These are phyloP conservation scores for Rhizopogon vinicolor DNA, from an alignment of 768 basidiomycete species.

Conservation along the genomic window DNA sequence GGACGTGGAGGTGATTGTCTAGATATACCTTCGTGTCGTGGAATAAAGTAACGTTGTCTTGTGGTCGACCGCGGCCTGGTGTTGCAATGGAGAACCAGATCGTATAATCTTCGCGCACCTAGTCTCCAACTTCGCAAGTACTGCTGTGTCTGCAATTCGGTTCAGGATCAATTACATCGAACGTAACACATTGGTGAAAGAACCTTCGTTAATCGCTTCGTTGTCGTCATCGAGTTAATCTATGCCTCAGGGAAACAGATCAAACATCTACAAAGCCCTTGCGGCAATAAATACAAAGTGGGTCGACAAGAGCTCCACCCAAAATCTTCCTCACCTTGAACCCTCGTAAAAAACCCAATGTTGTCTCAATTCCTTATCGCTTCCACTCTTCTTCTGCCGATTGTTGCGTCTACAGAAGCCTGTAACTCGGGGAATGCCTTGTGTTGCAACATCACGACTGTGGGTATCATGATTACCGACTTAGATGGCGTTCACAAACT, in stretches of 20 bases:
- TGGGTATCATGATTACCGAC: background rate
- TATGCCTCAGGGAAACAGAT: background rate
- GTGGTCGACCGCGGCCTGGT: too few species aligned
- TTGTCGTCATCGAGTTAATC: background rate
- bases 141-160: background rate
- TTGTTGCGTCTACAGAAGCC: background rate
- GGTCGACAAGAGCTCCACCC: background rate
- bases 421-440: background rate
- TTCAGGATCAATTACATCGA: background rate
- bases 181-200: too few species aligned
- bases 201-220: background rate
- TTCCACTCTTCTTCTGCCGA: background rate
- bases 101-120: too few species aligned
- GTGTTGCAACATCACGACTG: background rate
- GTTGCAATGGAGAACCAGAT: too few species aligned
- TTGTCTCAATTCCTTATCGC: background rate
- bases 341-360: background rate
- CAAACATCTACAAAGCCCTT: background rate
- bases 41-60: too few species aligned
- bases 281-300: background rate
- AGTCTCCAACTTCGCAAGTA: too few species aligned
- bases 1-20: too few species aligned
- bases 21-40: too few species aligned
- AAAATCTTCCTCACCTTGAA: background rate
- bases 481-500: too few species aligned